These are phyloP conservation scores for Fusarium oxysporum DNA, from an alignment of 2,329 filamentous ascomycete species.

Conservation along the genomic window DNA sequence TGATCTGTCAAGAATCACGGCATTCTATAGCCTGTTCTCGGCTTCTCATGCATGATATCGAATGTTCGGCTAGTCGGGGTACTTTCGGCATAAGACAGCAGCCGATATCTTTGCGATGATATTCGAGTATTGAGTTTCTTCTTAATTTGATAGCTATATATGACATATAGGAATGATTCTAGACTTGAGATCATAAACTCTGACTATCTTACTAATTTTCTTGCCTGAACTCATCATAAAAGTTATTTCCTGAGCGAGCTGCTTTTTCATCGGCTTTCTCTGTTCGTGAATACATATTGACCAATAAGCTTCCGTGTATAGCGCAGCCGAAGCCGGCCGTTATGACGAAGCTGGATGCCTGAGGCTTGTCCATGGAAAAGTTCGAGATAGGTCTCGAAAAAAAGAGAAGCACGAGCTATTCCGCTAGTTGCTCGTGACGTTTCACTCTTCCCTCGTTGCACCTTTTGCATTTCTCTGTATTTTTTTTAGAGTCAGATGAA, in stretches of 20 bases:
- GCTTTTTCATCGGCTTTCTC: conserved; percentile 30
- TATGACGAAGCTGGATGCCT: conserved; percentile 49
- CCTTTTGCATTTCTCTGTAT: conserved; percentile 24
- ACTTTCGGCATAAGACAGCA: conserved; percentile 43
- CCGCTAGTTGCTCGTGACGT: conserved; percentile 22
- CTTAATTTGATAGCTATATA: background rate
- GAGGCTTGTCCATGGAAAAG: conserved; percentile 45
- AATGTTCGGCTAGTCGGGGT: conserved; percentile 34
- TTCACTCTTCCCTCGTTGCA: conserved; percentile 23
- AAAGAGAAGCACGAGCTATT: conserved; percentile 33
- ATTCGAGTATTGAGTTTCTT: background rate
- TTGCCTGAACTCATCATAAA: background rate
- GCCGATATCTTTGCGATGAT: background rate
- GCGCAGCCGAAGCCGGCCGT: conserved; percentile 40
- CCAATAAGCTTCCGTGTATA: conserved; percentile 34
- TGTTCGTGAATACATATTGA: conserved; percentile 9
- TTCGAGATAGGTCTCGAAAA: conserved; percentile 47
- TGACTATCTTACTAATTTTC: background rate
- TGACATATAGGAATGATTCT: background rate
- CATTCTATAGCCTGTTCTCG: conserved; percentile 21
- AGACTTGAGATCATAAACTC: background rate
- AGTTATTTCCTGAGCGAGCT: conserved; percentile 10
- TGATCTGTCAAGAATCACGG: background rate
- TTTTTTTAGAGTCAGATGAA: conserved; percentile 44
- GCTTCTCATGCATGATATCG: conserved; percentile 19